Conservation (phyloP, 352 stramenopile genomes). For the Elongisporangium prolatum region DNA sequence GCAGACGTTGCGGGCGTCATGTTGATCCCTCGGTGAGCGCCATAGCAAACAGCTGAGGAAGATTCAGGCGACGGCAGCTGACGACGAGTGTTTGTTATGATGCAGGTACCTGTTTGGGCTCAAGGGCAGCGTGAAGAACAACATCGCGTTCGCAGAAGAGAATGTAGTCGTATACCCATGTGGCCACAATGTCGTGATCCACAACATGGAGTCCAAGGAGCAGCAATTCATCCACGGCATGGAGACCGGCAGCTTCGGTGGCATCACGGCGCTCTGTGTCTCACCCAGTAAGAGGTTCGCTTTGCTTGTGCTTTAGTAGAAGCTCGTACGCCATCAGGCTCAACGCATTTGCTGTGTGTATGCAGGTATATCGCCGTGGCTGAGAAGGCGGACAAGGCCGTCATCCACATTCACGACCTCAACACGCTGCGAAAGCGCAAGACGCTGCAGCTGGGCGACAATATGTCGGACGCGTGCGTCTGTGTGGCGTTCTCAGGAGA, state of each 20-base stretch:
- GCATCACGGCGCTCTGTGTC: conserved; percentile 86
- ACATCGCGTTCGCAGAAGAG: conserved; percentile 83
- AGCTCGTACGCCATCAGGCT: not conserved
- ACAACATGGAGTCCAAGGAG: conserved; percentile 88
- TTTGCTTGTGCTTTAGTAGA: not conserved
- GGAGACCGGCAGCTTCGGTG: conserved; percentile 54
- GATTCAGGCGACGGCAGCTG: not conserved
- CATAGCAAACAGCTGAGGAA: not conserved
- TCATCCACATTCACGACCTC: conserved; percentile 91
- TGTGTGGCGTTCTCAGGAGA: conserved; percentile 89
- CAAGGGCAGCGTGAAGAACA: conserved; percentile 79
- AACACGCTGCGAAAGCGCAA: conserved; percentile 82
- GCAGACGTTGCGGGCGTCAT: not conserved
- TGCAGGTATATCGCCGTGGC: conserved; percentile 77
- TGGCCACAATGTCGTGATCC: conserved; percentile 84
- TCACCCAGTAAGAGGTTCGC: conserved; percentile 61
- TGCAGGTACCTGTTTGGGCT: conserved; percentile 78
- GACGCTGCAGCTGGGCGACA: conserved; percentile 75
- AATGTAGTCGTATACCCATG: conserved; percentile 84
- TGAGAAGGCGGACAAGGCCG: conserved; percentile 73
- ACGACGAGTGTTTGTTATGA: not conserved
- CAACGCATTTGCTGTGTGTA: not conserved
- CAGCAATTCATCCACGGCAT: conserved; percentile 89
- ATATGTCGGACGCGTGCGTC: conserved; percentile 71
- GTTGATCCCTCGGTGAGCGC: not conserved